These are phyloP conservation scores for Carex parvula DNA, from an alignment of 176 grass and related monocot species.

Conservation along the genomic window DNA sequence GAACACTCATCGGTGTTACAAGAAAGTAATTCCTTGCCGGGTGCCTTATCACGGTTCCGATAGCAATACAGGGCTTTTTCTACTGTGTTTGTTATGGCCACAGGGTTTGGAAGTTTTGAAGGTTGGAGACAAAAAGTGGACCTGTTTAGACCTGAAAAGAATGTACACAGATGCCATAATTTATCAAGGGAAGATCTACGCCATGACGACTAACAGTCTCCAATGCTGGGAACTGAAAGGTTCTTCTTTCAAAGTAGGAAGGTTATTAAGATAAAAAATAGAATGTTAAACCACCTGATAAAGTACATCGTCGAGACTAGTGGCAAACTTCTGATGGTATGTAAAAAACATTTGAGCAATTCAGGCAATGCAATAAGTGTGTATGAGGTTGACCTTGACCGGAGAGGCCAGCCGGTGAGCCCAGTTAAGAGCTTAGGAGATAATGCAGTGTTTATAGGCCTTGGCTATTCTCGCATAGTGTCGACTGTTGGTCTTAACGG, in stretches of 20 bases:
- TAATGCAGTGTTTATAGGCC: neutral
- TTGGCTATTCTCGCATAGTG: neutral
- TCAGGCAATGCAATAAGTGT: neutral
- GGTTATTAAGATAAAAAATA: too few relatives aligned
- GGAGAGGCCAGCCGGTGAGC: neutral
- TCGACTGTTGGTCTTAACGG: neutral
- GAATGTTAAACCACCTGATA: neutral
- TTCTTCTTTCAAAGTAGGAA: neutral
- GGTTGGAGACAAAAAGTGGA: neutral
- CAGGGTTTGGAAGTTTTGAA: neutral
- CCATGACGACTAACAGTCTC: neutral
- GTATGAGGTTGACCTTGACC: neutral
- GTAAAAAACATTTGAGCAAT: neutral
- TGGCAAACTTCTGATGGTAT: neutral
- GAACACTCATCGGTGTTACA: too few relatives aligned
- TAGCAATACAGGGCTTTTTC: neutral
- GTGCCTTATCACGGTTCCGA: neutral
- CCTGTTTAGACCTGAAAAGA: neutral
- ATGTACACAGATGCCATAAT: neutral
- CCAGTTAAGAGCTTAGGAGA: neutral
- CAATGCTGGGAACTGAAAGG: neutral
- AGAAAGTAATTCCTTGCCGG: neutral
- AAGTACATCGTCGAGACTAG: neutral
- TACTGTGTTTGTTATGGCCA: neutral
- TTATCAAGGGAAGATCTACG: neutral